Percentiles rank a stretch among this genome's conserved stretches.
phyloP scores from a whole-genome alignment of 108 stramenopile species.

The Fragilaria radians region DNA sequence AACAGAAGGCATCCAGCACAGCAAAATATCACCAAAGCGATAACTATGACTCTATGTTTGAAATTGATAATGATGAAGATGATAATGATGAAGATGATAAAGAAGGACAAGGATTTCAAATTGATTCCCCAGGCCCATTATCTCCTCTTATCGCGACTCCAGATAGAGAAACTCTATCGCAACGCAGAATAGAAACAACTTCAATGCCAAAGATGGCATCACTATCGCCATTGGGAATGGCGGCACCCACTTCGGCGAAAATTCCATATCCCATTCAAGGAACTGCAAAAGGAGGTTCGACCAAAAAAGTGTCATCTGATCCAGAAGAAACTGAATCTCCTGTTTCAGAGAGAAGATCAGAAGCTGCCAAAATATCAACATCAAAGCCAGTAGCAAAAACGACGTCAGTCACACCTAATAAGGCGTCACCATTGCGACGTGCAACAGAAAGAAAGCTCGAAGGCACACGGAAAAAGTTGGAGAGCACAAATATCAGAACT shows the following conservation, averaged over 20 bases:
- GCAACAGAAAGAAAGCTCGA: too few species aligned
- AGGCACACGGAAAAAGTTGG: conserved; percentile 9
- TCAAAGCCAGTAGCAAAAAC: too few species aligned
- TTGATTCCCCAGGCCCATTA: conserved; percentile 5
- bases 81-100: conserved; percentile 11
- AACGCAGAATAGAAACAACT: conserved; percentile 2
- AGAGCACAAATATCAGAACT: neutral
- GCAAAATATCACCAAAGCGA: neutral
- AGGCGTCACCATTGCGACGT: too few species aligned
- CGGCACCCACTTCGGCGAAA: neutral
- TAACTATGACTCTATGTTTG: too few species aligned
- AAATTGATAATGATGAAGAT: too few species aligned
- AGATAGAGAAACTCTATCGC: neutral
- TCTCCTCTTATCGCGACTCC: neutral
- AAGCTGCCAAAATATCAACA: too few species aligned
- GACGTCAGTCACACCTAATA: too few species aligned
- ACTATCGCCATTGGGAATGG: neutral
- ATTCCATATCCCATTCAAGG: neutral
- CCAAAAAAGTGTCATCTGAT: neutral
- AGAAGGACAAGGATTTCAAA: conserved; percentile 6
- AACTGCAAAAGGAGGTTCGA: neutral
- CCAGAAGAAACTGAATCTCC: neutral
- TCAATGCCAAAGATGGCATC: neutral
- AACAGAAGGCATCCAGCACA: neutral
- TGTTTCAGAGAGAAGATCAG: neutral